Evolutionary conservation across 345 rosid genomes (phyloP), one percentile per base, ranked within the genome.

Genomic region (Eucalyptus rudis): DNA sequence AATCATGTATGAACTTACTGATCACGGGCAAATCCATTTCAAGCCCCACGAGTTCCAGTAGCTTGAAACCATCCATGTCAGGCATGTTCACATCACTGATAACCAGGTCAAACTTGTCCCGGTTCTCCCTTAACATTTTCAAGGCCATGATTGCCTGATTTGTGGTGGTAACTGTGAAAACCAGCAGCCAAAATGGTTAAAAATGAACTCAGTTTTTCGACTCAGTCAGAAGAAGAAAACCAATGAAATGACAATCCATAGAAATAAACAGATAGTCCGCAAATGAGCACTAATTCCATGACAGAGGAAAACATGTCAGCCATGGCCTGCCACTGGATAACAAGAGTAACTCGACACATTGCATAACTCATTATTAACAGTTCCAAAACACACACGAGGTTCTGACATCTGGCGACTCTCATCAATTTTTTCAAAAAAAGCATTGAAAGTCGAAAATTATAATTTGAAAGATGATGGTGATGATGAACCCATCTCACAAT

Each of bases 11-110:
- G 84, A 62, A 90, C 96, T 92, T 95, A 96, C 97, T 95, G 89
- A 96, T 95, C 89, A 96, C 98, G 45, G 98, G 98, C 89, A 96
- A 93, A 93, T 96, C 97, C 97, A 96, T 96, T 91, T 96, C 97
- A 90, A 96, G 96, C 90, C 97, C 98, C 89, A 95, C 95, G 81
- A 94, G 96, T 89, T 96, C 96, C 80, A 96, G 98, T 54, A 96
- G 98, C 94, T 96, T 94, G 88, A 96, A 94, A 64, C 98, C 98
- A 89, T 95, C 96, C 91, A 96, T 96, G 92, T 95, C 97, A 20
- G 98, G 97, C 98, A 96, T 95, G 87, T 94, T 92, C 81, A 96
- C 98, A 93, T 95, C 98, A 88, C 98, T 96, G 79, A 96, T 94
- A 89, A 96, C 96, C 89, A 96, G 87, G 85, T 96, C 98, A 89